A percentile compares a stretch with the other conserved stretches of the same genome.
phyloP scores from a whole-genome alignment of 2,329 filamentous ascomycete species.

The Xylaria sp. region DNA sequence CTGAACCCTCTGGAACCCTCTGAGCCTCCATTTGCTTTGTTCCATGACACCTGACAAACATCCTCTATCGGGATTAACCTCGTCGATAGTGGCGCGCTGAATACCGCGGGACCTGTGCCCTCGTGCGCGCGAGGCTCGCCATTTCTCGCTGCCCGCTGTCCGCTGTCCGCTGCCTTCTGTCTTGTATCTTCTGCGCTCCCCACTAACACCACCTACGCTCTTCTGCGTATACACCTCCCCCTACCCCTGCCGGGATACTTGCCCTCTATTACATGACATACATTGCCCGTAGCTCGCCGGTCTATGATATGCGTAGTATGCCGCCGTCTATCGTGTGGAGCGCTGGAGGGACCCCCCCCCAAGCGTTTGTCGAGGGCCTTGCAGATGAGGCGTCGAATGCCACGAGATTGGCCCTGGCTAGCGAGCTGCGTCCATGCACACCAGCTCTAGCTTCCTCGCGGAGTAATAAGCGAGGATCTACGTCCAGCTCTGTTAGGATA shows the following conservation, averaged over 20 bases:
- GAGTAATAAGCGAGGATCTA: conserved; percentile 42
- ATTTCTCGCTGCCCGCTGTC: too few species aligned
- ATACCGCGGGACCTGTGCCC: conserved; percentile 37
- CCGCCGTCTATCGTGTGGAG: conserved; percentile 32
- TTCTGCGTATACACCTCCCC: conserved; percentile 21
- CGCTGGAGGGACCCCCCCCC: conserved; percentile 35
- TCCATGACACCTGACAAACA: conserved; percentile 42
- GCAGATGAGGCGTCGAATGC: conserved; percentile 44
- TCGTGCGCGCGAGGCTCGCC: conserved; percentile 7
- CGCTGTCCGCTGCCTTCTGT: too few species aligned
- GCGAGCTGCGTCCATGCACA: conserved; percentile 27
- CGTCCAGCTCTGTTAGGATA: conserved; percentile 50
- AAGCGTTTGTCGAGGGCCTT: conserved; percentile 40
- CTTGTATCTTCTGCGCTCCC: too few species aligned
- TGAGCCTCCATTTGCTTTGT: conserved; percentile 34
- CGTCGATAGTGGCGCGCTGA: conserved; percentile 47
- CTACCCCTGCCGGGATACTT: conserved; percentile 18
- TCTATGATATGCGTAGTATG: conserved; percentile 9
- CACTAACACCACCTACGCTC: too few species aligned
- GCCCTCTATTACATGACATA: not conserved
- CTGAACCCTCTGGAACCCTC: conserved; percentile 11
- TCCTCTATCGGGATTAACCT: conserved; percentile 44
- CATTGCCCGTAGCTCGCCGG: conserved; percentile 1
- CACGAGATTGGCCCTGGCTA: conserved; percentile 40
- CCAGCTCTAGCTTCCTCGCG: conserved; percentile 38